Base-by-base conservation (phyloP, 2,329 filamentous ascomycete species). In the Aspergillus sp. region DNA sequence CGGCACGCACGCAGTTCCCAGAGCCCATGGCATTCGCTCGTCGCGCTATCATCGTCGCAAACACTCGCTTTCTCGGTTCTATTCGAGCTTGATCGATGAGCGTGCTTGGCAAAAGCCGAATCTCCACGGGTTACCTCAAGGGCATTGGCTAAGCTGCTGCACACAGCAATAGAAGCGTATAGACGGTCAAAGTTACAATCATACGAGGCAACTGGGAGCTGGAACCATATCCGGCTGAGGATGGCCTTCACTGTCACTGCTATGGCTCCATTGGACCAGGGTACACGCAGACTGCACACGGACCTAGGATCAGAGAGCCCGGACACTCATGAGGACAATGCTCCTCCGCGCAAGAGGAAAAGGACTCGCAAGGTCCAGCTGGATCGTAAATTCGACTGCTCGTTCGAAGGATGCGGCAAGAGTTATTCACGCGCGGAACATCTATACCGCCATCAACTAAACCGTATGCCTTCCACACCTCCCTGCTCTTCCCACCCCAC, bases 361-460 rank as follows among this genome's bases (percentile, higher is more conserved):
- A 72, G 79, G 59, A 76, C 72, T 57, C 73, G 77, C 51, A 80
- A 80, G 60, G 73, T 75, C 35, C 74, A 74, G 46, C 67, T 75
- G 37, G 79, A 81, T 58, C 79, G 78, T 64, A 81, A 80, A 69
- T 93, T 92, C 63, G 88, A 90, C 68, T 99, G 95, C 71, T 88
- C 89, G 5, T 86, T 91, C 59, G 87, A 90, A 63, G 91, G 89
- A 40, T 99, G 95, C 69, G 93, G 91, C 41, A 99, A 97, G 81
- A 96, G 89, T 72, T 99, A 99, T 74, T 97, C 93, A 24, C 86
- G 95, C 71, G 93, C 95, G 8, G 95, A 98, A 77, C 95, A 99
- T 79, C 80, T 99, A 79, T 97, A 97, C 77, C 87, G 95, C 46
- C 93, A 98, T 76, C 93, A 98, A 77, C 79, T 98, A 65, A 99